Evolutionary conservation across 257 asterid genomes (phyloP), one percentile per base, ranked within the genome.

Genomic region (Solanum ossicruentum): DNA sequence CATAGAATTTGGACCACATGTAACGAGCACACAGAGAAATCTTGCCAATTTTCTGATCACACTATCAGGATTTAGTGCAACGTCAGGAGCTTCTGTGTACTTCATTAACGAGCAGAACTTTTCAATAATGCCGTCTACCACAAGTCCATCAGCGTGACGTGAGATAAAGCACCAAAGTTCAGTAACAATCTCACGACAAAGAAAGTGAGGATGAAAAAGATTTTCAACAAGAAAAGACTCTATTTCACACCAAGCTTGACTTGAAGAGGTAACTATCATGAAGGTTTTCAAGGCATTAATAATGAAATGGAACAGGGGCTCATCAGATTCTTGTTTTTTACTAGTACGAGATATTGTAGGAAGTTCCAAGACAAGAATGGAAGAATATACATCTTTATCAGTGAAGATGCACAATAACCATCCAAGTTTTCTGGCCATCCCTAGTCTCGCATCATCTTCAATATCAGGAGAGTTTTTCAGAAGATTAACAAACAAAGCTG

Each of bases 121-220:
- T 85, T 89, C 94, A 28, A 92, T 81, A 51, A 90, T 81, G 84
- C 89, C 92, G 67, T 87, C 88, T 70, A 88, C 91, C 86, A 87
- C 78, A 87, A 90, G 93, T 71, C 70, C 58, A 81, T 91, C 96
- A 88, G 97, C 94, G 84, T 97, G 94, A n/a, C 98, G 93, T 77
- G 94, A 85, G 61, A 93, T 69, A 84, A 97, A 97, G 84, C 97
- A 91, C 98, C 98, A 97, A 58, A 97, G 97, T 67, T 97, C 99
- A 66, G 92, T 89, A 85, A 94, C 85, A 86, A 97, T 90, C 85
- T 97, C 98, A 89, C 91, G 85, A 87, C 98, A 97, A 43, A 94
- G 97, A 85, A 87, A 90, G 88, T 95, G 98, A 6, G 99, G 98
- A 89, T 97, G 98, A 87, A 95, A 92, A 81, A 95, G 87, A 86